Percentiles rank a stretch among this genome's conserved stretches.
Evolutionary conservation across 2,329 filamentous ascomycete genomes (phyloP).

Genomic region (Diaporthe amygdali): DNA sequence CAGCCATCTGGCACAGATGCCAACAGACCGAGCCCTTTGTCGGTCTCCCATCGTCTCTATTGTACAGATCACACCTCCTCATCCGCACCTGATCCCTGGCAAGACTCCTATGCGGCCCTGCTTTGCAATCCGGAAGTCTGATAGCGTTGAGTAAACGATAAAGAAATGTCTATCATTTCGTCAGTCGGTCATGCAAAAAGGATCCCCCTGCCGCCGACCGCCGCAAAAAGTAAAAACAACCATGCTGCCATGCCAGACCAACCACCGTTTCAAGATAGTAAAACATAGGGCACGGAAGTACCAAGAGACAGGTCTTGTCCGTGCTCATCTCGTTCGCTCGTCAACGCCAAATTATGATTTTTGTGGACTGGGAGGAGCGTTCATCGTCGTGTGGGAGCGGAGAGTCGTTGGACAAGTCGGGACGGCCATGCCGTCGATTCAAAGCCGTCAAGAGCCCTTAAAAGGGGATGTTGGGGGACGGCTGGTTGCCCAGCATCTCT

Average conservation of each 20-base stretch:
- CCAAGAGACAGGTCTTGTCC: conserved; percentile 2
- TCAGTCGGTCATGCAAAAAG: conserved; percentile 21
- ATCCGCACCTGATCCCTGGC: not conserved
- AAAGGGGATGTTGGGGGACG: conserved; percentile 68
- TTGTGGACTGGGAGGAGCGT: conserved; percentile 8
- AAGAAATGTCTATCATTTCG: conserved; percentile 22
- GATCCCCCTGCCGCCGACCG: conserved; percentile 5
- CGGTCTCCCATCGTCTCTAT: conserved; percentile 14
- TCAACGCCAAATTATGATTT: conserved; percentile 20
- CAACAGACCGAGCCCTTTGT: not conserved
- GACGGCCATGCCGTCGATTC: not conserved
- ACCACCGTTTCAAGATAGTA: conserved; percentile 13
- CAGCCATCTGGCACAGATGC: not conserved
- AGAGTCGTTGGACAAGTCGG: conserved; percentile 26
- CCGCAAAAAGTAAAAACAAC: conserved; percentile 12
- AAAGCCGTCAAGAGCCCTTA: conserved; percentile 44
- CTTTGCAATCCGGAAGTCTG: not conserved
- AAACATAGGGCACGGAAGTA: conserved; percentile 6
- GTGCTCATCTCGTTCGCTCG: conserved; percentile 15
- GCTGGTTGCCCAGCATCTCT: conserved; percentile 61
- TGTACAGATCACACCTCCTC: conserved; percentile 10
- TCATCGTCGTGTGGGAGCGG: conserved; percentile 30
- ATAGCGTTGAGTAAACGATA: not conserved
- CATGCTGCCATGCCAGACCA: conserved; percentile 24
- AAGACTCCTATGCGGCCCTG: conserved; percentile 8